These are phyloP conservation scores for Niveomyces coronatus DNA, from an alignment of 2,329 filamentous ascomycete genomes.

Conservation along the genomic window DNA sequence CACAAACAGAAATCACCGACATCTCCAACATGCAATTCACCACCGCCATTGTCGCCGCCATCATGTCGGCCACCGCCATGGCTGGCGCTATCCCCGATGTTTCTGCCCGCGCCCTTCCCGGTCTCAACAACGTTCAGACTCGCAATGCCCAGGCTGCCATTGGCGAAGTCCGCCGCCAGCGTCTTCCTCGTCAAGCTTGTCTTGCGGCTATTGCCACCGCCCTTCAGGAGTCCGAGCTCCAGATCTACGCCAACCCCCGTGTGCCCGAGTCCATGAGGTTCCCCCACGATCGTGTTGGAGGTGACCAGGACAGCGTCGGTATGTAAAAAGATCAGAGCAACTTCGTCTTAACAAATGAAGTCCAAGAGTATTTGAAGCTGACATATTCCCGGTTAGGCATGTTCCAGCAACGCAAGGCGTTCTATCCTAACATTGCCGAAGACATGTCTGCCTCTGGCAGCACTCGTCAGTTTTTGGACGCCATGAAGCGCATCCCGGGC, in stretches of 20 bases:
- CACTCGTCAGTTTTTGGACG: background rate
- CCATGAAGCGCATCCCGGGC: background rate
- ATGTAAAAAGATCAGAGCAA: background rate
- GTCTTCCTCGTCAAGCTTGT: background rate
- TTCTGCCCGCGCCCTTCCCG: background rate
- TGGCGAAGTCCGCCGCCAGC: background rate
- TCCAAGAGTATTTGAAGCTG: too few relatives aligned
- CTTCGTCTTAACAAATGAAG: background rate
- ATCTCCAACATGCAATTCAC: slow-evolving; percentile 3
- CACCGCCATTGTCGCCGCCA: slow-evolving; percentile 1
- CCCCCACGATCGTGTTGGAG: slow-evolving; percentile 1
- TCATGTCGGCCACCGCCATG: slow-evolving; percentile 3
- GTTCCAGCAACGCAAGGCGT: slow-evolving; percentile 5
- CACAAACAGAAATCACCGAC: background rate
- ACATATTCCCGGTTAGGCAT: too few relatives aligned
- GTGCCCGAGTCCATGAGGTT: slow-evolving; percentile 1
- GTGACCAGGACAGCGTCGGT: slow-evolving; percentile 4
- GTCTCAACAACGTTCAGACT: slow-evolving; percentile 2
- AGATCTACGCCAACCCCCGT: slow-evolving; percentile 2
- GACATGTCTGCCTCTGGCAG: background rate
- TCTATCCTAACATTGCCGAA: slow-evolving; percentile 2
- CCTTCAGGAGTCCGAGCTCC: slow-evolving; percentile 3
- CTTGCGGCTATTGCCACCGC: background rate
- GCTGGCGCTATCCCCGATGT: background rate
- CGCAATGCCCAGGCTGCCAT: slow-evolving; percentile 3